phyloP scores from a whole-genome alignment of 768 basidiomycete genomes.

The Pholiota conissans region DNA sequence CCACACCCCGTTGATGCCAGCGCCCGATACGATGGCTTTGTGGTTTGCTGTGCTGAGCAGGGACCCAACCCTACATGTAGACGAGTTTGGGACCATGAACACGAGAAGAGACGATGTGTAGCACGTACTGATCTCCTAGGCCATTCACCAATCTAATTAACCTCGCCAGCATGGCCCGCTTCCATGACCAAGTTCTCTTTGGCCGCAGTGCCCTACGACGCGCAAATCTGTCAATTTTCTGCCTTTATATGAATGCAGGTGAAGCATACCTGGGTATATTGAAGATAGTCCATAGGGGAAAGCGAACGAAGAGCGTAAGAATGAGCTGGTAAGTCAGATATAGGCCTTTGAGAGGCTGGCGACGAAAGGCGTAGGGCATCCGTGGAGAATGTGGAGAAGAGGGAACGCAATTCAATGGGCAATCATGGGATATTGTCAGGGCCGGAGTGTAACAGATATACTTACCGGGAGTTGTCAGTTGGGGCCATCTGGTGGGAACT shows the following conservation, averaged over 20 bases:
- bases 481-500: too few species aligned
- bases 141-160: constrained; percentile 29
- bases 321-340: constrained; percentile 46
- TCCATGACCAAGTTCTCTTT: constrained; percentile 44
- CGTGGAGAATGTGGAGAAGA: constrained; percentile 1
- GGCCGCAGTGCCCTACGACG: constrained; percentile 40
- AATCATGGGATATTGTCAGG: neutral
- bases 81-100: neutral
- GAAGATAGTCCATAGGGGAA: constrained; percentile 49
- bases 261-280: constrained; percentile 34
- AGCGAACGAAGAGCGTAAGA: constrained; percentile 38
- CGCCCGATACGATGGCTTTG: constrained; percentile 38
- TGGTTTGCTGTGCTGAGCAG: constrained; percentile 34
- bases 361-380: constrained; percentile 32
- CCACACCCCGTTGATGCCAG: constrained; percentile 50
- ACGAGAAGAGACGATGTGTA: neutral
- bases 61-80: constrained; percentile 33
- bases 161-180: constrained; percentile 37
- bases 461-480: neutral
- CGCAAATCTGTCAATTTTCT: neutral
- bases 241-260: neutral
- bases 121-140: constrained; percentile 27
- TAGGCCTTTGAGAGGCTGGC: constrained; percentile 50
- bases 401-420: neutral
- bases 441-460: neutral